Conservation (phyloP, 192 early-diverging fungal species). For the Allomyces macrogynus region DNA sequence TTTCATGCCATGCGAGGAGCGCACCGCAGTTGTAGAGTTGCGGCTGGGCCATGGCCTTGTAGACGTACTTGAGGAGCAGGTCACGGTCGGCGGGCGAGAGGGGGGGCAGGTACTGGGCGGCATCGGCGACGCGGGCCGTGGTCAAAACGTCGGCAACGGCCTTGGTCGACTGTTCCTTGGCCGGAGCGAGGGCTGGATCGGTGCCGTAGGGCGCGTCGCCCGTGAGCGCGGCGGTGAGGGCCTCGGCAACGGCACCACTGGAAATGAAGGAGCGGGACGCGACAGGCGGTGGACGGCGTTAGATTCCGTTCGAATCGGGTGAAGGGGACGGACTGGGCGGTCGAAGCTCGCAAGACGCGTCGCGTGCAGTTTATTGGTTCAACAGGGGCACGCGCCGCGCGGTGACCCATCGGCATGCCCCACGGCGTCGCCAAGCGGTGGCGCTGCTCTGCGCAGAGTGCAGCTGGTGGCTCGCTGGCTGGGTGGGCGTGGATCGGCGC, state of each 20-base stretch:
- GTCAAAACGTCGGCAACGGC: conserved; percentile 63
- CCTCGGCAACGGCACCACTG: conserved; percentile 33
- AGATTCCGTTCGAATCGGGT: no score
- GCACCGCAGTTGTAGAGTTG: conserved; percentile 63
- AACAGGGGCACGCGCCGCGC: no score
- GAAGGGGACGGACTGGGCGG: no score
- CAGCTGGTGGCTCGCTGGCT: no score
- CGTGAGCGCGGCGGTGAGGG: conserved; percentile 34
- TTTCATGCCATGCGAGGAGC: conserved; percentile 84
- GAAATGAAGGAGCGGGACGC: background rate
- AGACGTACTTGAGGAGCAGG: conserved; percentile 77
- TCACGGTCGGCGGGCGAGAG: conserved; percentile 46
- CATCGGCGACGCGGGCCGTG: conserved; percentile 49
- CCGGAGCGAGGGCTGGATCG: background rate
- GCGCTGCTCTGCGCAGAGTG: no score
- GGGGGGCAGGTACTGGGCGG: conserved; percentile 32
- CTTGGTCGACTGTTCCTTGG: conserved; percentile 48
- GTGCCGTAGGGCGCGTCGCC: conserved; percentile 52
- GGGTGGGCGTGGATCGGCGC: no score
- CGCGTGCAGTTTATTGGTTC: no score
- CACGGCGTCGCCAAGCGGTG: no score
- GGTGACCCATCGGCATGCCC: no score
- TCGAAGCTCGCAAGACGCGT: no score
- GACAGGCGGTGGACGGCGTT: no score
- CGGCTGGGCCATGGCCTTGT: conserved; percentile 70